These are phyloP conservation scores for Anthostomella pinea DNA, from an alignment of 2,329 filamentous ascomycete genomes.

Conservation along the genomic window DNA sequence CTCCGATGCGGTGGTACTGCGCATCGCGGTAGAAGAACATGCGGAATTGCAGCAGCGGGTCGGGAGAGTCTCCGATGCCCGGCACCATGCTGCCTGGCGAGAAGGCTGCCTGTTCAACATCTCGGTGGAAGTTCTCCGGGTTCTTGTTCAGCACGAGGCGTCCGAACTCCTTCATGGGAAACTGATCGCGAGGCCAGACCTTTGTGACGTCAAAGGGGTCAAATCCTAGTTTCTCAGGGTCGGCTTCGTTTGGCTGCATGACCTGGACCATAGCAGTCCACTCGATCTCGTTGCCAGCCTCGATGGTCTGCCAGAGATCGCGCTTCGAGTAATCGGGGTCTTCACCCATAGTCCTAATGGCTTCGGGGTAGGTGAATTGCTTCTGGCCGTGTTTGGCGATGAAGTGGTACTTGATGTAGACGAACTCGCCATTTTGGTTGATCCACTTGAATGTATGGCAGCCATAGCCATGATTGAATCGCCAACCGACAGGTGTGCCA, in stretches of 20 bases:
- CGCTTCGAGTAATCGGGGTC: constrained; percentile 51
- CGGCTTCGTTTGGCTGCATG: constrained; percentile 53
- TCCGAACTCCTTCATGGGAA: constrained; percentile 49
- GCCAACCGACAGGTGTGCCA: constrained; percentile 46
- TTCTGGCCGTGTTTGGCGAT: constrained; percentile 45
- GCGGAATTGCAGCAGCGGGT: constrained; percentile 47
- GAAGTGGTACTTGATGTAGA: constrained; percentile 52
- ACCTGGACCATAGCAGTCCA: constrained; percentile 57
- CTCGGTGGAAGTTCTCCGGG: constrained; percentile 47
- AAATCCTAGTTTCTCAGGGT: constrained; percentile 48
- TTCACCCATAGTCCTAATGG: constrained; percentile 42
- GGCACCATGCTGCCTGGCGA: constrained; percentile 49
- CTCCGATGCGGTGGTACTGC: constrained; percentile 49
- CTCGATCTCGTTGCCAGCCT: constrained; percentile 48
- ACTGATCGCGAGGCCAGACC: constrained; percentile 47
- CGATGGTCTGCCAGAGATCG: constrained; percentile 54
- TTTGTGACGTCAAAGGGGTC: constrained; percentile 54
- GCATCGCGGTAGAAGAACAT: constrained; percentile 51
- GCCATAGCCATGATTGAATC: constrained; percentile 40
- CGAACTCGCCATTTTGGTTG: constrained; percentile 45
- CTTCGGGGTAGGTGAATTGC: constrained; percentile 43
- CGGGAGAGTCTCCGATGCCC: constrained; percentile 47
- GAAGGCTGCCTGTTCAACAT: constrained; percentile 51
- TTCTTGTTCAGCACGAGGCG: constrained; percentile 52
- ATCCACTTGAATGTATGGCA: constrained; percentile 48